Conservation (phyloP, 495 filamentous ascomycete genomes). For the Penicillium subrubescens region DNA sequence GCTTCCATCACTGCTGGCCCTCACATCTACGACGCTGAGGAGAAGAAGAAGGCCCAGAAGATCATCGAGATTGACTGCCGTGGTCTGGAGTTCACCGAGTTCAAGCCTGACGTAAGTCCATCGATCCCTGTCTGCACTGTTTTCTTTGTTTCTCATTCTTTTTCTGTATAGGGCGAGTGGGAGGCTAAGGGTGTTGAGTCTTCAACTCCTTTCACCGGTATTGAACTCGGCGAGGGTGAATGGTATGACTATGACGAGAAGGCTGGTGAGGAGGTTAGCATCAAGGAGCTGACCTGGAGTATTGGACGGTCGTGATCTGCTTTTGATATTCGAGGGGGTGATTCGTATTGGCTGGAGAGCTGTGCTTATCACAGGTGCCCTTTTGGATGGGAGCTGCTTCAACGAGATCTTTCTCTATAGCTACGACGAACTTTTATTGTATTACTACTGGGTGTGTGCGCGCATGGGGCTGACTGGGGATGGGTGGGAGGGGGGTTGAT, state of each 20-base stretch:
- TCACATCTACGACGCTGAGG: slow-evolving; percentile 59
- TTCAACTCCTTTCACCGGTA: slow-evolving; percentile 70
- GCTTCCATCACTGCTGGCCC: slow-evolving; percentile 74
- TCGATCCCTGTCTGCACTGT: not conserved
- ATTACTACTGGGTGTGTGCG: slow-evolving; percentile 15
- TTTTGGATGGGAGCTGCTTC: slow-evolving; percentile 12
- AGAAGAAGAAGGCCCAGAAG: slow-evolving; percentile 70
- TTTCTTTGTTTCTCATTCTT: slow-evolving; percentile 2
- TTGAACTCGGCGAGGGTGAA: slow-evolving; percentile 85
- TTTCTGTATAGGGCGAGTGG: slow-evolving; percentile 72
- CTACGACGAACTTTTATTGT: slow-evolving; percentile 9
- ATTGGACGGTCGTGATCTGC: slow-evolving; percentile 53
- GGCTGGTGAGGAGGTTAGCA: slow-evolving; percentile 76
- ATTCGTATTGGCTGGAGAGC: not conserved
- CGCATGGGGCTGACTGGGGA: not conserved
- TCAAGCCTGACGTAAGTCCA: slow-evolving; percentile 75
- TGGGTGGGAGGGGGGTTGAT: not conserved
- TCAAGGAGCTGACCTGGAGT: slow-evolving; percentile 90
- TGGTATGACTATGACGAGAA: slow-evolving; percentile 91
- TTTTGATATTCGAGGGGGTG: not conserved
- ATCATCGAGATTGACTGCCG: slow-evolving; percentile 91
- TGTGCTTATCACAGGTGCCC: not conserved
- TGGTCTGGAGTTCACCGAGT: slow-evolving; percentile 88
- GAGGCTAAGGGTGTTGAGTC: slow-evolving; percentile 80
- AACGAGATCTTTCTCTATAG: slow-evolving; percentile 8